Conservation (phyloP, 768 basidiomycete species). For the Pleurotus citrinopileatus region DNA sequence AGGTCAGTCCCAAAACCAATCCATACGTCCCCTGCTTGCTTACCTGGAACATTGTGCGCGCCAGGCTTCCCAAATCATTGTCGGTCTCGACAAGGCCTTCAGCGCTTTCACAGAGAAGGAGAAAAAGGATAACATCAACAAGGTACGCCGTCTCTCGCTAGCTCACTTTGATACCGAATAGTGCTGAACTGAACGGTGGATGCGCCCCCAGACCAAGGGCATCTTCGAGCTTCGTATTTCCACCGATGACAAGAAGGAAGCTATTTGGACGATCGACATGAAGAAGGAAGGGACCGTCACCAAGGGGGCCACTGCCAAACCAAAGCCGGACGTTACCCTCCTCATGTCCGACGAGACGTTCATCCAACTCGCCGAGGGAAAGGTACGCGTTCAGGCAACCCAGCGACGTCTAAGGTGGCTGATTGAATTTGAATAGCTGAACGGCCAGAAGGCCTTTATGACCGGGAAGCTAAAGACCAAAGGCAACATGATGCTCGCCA, state of each 20-base stretch:
- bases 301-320: conserved; percentile 61
- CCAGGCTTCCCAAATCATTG: conserved; percentile 73
- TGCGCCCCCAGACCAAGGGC: conserved; percentile 63
- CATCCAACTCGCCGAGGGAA: conserved; percentile 65
- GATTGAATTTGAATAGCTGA: no score
- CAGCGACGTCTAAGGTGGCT: neutral
- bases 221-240: conserved; percentile 84
- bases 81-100: conserved; percentile 50
- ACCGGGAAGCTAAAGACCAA: conserved; percentile 90
- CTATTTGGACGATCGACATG: conserved; percentile 88
- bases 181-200: neutral
- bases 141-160: conserved; percentile 39
- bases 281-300: conserved; percentile 80
- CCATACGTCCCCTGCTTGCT: no score
- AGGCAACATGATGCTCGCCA: conserved; percentile 92
- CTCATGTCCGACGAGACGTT: conserved; percentile 77
- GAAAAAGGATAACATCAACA: conserved; percentile 69
- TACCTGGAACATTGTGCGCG: no score
- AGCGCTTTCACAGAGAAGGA: conserved; percentile 54
- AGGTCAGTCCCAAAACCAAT: conserved; percentile 38
- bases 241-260: conserved; percentile 69
- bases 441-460: conserved; percentile 96
- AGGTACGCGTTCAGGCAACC: conserved; percentile 38
- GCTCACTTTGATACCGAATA: neutral
- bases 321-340: conserved; percentile 83